phyloP scores from a whole-genome alignment of 345 rosid genomes.

The Brassica cretica region DNA sequence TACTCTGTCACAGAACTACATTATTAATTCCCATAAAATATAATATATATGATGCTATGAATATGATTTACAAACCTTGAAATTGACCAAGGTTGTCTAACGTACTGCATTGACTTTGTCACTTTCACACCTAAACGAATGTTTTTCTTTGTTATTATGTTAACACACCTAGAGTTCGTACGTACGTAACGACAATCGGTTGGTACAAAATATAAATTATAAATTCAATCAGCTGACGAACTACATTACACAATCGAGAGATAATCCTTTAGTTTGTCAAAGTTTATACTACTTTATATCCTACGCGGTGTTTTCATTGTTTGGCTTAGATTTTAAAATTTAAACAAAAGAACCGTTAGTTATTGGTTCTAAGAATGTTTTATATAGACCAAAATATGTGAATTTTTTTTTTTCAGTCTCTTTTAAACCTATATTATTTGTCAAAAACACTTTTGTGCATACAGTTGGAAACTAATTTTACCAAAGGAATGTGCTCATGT shows the following conservation, averaged over 20 bases:
- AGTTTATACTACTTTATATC: neutral
- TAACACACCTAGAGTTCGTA: neutral
- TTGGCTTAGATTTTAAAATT: neutral
- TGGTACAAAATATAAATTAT: neutral
- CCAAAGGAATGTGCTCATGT: neutral
- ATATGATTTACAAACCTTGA: neutral
- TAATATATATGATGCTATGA: neutral
- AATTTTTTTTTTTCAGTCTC: neutral
- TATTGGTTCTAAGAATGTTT: neutral
- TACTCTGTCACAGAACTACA: neutral
- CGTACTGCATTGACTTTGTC: neutral
- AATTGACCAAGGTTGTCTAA: conserved; percentile 17
- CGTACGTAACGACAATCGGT: neutral
- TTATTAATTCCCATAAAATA: neutral
- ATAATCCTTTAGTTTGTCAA: neutral
- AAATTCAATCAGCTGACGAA: conserved; percentile 6
- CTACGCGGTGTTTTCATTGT: neutral
- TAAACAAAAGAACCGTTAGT: neutral
- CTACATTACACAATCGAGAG: neutral
- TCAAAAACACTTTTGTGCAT: neutral
- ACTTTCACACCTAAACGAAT: neutral
- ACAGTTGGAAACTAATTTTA: neutral
- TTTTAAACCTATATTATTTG: neutral
- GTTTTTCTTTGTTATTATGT: neutral
- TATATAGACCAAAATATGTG: neutral